These are phyloP conservation scores for Pholiota conissans DNA, from an alignment of 768 basidiomycete genomes.

Conservation along the genomic window DNA sequence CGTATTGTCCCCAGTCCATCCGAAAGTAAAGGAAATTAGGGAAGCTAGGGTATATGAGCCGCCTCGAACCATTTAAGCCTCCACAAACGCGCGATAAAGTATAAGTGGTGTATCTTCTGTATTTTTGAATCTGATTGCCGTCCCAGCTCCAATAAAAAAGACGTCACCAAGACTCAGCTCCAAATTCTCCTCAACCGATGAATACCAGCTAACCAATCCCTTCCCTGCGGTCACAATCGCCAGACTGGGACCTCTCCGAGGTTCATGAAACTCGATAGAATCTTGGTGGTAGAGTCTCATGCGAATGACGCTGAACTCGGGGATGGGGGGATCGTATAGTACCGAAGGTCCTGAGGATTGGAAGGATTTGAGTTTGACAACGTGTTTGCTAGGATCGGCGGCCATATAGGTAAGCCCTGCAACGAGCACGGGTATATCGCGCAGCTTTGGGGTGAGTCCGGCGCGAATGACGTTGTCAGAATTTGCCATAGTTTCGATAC, in stretches of 20 bases:
- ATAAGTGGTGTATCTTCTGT: conserved; percentile 38
- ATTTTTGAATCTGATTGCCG: conserved; percentile 49
- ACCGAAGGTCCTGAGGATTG: conserved; percentile 24
- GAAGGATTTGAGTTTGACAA: conserved; percentile 63
- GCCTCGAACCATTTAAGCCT: too few relatives aligned
- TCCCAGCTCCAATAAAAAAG: conserved; percentile 78
- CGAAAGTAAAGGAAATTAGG: too few relatives aligned
- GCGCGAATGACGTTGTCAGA: conserved; percentile 99
- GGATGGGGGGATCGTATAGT: conserved; percentile 89
- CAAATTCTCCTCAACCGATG: conserved; percentile 26
- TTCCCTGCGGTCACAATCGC: conserved; percentile 40
- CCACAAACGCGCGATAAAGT: conserved; percentile 72
- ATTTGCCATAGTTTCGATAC: conserved; percentile 99
- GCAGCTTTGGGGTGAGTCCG: conserved; percentile 93
- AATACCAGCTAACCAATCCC: conserved; percentile 56
- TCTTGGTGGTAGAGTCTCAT: conserved; percentile 50
- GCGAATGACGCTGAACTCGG: conserved; percentile 87
- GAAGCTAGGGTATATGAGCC: too few relatives aligned
- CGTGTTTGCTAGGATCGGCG: conserved; percentile 65
- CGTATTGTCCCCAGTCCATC: too few relatives aligned
- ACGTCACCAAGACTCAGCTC: conserved; percentile 67
- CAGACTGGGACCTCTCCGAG: conserved; percentile 83
- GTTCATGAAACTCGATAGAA: conserved; percentile 51
- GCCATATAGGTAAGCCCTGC: conserved; percentile 84
- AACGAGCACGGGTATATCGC: conserved; percentile 91